Conservation (phyloP, 192 early-diverging fungal species). For the Podochytrium sp. region DNA sequence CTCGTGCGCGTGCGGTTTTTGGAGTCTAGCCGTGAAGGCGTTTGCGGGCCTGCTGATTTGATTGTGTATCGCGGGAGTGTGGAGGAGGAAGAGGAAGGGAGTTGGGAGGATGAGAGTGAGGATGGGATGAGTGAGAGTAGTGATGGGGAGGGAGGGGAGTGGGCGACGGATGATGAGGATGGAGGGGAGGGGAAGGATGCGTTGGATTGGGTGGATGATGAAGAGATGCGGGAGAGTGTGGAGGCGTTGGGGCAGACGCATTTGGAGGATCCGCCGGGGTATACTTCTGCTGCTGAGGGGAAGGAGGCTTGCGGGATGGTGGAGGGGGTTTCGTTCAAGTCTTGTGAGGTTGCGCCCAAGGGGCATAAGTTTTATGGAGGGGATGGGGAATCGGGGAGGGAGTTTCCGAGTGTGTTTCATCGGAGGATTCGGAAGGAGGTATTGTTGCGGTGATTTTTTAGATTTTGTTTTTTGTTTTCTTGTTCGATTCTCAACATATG, state of each 20-base stretch:
- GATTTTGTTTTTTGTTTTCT: slow-evolving; percentile 37
- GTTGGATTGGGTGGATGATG: slow-evolving; percentile 26
- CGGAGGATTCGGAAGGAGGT: slow-evolving; percentile 31
- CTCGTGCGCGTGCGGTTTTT: slow-evolving; percentile 43
- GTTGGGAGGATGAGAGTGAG: too few species aligned
- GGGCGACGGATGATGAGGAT: slow-evolving; percentile 12
- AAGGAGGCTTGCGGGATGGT: background rate
- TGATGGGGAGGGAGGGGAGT: slow-evolving; percentile 20
- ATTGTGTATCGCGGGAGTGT: slow-evolving; percentile 46
- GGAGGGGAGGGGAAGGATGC: slow-evolving; percentile 27
- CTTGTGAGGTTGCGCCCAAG: background rate
- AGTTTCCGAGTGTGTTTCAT: slow-evolving; percentile 1
- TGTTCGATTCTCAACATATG: too few species aligned
- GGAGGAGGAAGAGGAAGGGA: slow-evolving; percentile 46
- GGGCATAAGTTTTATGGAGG: slow-evolving; percentile 4
- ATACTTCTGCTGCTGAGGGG: background rate
- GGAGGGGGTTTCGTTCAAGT: slow-evolving; percentile 10
- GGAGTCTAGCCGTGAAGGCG: slow-evolving; percentile 38
- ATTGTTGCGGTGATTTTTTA: slow-evolving; percentile 6
- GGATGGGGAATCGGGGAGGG: too few species aligned
- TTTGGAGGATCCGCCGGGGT: background rate
- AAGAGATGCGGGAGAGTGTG: slow-evolving; percentile 38
- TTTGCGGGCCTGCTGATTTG: slow-evolving; percentile 21
- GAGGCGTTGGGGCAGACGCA: slow-evolving; percentile 28
- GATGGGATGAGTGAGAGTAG: too few species aligned